Evolutionary conservation across 345 rosid genomes (phyloP).

Genomic region (Ricinus communis): DNA sequence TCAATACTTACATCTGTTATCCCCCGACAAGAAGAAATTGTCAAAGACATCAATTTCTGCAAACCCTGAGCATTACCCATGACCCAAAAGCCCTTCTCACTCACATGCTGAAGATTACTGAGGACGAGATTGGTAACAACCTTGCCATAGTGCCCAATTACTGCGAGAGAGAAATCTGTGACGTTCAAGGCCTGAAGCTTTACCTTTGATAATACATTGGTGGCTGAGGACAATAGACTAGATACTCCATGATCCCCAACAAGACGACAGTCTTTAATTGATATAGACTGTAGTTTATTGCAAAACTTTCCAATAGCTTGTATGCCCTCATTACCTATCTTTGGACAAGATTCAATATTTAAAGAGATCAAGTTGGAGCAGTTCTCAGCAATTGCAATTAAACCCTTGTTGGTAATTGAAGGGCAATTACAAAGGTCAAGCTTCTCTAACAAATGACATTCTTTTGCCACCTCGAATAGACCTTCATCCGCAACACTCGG

Average conservation of each 20-base stretch:
- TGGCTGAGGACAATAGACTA: constrained; percentile 49
- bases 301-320: constrained; percentile 64
- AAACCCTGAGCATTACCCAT: constrained; percentile 76
- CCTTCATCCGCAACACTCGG: constrained; percentile 59
- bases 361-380: constrained; percentile 58
- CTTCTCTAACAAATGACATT: constrained; percentile 62
- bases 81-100: constrained; percentile 83
- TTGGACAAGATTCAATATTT: constrained; percentile 54
- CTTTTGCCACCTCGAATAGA: constrained; percentile 52
- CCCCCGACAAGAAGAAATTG: constrained; percentile 58
- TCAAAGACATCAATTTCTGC: constrained; percentile 44
- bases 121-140: constrained; percentile 47
- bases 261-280: constrained; percentile 68
- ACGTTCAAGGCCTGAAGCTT: constrained; percentile 70
- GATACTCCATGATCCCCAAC: constrained; percentile 73
- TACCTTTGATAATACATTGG: constrained; percentile 46
- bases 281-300: constrained; percentile 46
- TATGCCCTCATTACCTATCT: constrained; percentile 62
- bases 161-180: constrained; percentile 75
- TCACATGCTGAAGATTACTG: constrained; percentile 49
- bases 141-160: constrained; percentile 71
- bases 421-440: constrained; percentile 67
- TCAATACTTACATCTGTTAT: constrained; percentile 63
- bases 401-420: constrained; percentile 53
- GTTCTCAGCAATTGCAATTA: constrained; percentile 56